Evolutionary conservation across 345 rosid genomes (phyloP), one percentile per base, ranked within the genome.

Genomic region (Acer negundo): DNA sequence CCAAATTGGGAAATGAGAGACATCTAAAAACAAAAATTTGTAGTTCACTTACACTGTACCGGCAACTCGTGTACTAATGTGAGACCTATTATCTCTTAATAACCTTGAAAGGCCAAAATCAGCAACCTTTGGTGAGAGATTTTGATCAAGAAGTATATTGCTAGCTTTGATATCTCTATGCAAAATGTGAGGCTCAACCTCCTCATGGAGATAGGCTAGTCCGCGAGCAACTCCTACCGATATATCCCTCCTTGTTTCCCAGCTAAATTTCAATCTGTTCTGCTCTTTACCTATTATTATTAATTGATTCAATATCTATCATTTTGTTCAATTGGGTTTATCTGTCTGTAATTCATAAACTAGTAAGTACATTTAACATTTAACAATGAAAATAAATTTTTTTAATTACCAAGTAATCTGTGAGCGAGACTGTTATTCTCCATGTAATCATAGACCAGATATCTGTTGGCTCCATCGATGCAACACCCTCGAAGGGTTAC

Each of bases 51-150:
- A 89, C 93, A 89, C 75, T 65, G 90, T 89, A 22, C 89, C 89
- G 0, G 95, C 92, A 4, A 91, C 94, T 6, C 83, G 83, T 20
- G 94, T 91, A 79, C 88, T 89, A 38, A 91, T 64, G 73, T 89
- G 88, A 70, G 91, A 86, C 17, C 9, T 73, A 66, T 75, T 68
- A 15, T 80, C 88, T 15, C 85, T 74, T 2, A 87, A 68, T 4
- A 87, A 16, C 70, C 80, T 89, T 4, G 85, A 84, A 26, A 89
- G 91, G 44, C 95, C 92, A n/a, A 91, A 91, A 85, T 91, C 95
- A 3, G 92, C 82, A 62, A 91, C 87, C 66, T 91, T 91, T 19
- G 95, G 88, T 2, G 47, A 72, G 20, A 87, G 83, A 66, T 86
- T 75, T 16, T 66, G 55, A 76, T 89, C 92, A 40, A 91, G 80